phyloP scores from a whole-genome alignment of 495 filamentous ascomycete species.

The Amniculicola lignicola region DNA sequence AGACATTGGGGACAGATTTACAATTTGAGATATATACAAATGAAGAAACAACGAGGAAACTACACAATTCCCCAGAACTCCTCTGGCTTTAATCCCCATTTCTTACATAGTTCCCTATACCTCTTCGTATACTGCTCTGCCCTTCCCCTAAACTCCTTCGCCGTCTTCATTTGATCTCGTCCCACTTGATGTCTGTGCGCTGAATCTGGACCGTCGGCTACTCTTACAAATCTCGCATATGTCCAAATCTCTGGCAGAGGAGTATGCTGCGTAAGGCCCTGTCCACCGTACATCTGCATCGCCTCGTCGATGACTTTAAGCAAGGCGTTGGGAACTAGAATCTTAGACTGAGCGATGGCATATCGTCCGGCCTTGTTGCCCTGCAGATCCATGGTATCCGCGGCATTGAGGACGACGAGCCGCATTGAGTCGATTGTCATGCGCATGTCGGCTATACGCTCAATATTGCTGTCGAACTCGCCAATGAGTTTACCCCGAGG shows the following conservation, averaged over 20 bases:
- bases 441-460: constrained; percentile 44
- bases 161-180: constrained; percentile 45
- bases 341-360: constrained; percentile 45
- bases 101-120: constrained; percentile 39
- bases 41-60: background rate
- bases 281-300: constrained; percentile 47
- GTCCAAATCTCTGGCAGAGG: constrained; percentile 46
- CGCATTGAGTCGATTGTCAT: constrained; percentile 42
- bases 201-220: constrained; percentile 46
- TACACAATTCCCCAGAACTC: constrained; percentile 30
- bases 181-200: constrained; percentile 47
- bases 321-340: constrained; percentile 42
- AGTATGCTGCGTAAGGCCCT: constrained; percentile 45
- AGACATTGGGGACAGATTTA: too few species aligned
- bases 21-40: background rate
- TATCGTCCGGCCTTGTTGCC: constrained; percentile 44
- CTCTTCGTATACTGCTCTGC: constrained; percentile 39
- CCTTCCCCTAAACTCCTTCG: constrained; percentile 35
- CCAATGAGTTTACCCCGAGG: constrained; percentile 44
- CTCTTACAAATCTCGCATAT: constrained; percentile 43
- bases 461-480: constrained; percentile 46
- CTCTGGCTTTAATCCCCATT: constrained; percentile 36
- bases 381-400: constrained; percentile 42
- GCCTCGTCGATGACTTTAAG: constrained; percentile 44
- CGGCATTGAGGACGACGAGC: constrained; percentile 44